Evolutionary conservation across 257 asterid genomes (phyloP), one percentile per base, ranked within the genome.

Genomic region (Capsicum rhomboideum): DNA sequence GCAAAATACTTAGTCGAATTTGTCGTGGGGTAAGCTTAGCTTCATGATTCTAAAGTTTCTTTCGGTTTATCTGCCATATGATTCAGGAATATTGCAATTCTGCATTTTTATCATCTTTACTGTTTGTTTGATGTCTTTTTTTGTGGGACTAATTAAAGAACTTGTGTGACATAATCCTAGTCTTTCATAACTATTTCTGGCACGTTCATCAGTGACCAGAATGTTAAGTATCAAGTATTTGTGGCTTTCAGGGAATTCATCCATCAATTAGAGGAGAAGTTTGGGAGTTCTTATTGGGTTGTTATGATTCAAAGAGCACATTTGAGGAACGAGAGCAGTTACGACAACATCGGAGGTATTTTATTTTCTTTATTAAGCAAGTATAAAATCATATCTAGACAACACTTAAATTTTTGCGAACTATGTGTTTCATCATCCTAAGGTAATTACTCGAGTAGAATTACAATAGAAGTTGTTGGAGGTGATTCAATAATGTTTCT

Each of bases 181-280:
- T 72, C 58, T 72, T 6, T 12, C 53, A 44, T 44, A 72, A 13
- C 40, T 21, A 44, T n/a, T 72, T 21, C 53, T 6, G 56, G 40
- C 31, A 44, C 44, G 80, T 13, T 74, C 55, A 72, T 72, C 14
- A 13, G 42, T 9, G 14, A 44, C 17, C 79, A 72, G n/a, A 74
- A 74, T 74, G 16, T 8, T 74, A 13, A 74, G 42, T 23, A 46
- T 46, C 12, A 31, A 74, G 40, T 44, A 74, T 74, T 49, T 2
- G 23, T 74, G 59, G 80, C 1, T 74, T 74, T 72, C 87, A 97
- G 98, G 99, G 99, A 34, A 89, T 97, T 85, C 99, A 97, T 82
- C 98, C 99, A 77, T 89, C 99, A 29, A 93, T 97, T 82, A 94
- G 98, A 92, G 98, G 98, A 84, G 99, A 95, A 87, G 99, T 97